phyloP scores from a whole-genome alignment of 1,139 yeast species.

The Magnusiomyces tetraspermus region DNA sequence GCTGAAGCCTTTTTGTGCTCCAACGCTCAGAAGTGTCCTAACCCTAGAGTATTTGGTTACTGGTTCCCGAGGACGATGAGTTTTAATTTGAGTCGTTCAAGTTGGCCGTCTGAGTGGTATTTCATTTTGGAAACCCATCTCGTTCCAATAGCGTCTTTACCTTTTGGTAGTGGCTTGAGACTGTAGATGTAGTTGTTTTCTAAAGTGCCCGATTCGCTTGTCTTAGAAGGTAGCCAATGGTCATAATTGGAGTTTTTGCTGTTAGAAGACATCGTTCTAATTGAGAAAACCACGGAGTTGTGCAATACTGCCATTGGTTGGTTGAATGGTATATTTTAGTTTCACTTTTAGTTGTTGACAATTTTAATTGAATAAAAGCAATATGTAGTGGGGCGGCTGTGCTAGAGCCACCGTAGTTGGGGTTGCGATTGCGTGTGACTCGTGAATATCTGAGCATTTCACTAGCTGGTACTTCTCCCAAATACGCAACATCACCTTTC shows the following conservation, averaged over 20 bases:
- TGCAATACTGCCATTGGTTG: background rate
- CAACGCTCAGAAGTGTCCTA: slow-evolving; percentile 11
- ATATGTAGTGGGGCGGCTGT: background rate
- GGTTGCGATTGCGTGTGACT: background rate
- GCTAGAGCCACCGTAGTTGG: background rate
- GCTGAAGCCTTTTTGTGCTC: background rate
- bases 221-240: background rate
- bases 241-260: background rate
- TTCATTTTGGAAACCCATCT: slow-evolving; percentile 13
- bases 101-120: slow-evolving; percentile 5
- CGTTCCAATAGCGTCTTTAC: background rate
- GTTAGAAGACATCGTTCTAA: background rate
- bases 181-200: background rate
- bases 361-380: too few species aligned
- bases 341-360: background rate
- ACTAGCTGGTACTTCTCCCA: background rate
- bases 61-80: slow-evolving; percentile 18
- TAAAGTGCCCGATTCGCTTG: background rate
- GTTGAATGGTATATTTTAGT: background rate
- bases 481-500: background rate
- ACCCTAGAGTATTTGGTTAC: slow-evolving; percentile 10
- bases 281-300: background rate
- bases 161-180: background rate
- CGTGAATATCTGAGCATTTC: background rate
- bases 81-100: slow-evolving; percentile 13